Conservation (phyloP, 768 basidiomycete species). For the Lepiota brunneoincarnata region DNA sequence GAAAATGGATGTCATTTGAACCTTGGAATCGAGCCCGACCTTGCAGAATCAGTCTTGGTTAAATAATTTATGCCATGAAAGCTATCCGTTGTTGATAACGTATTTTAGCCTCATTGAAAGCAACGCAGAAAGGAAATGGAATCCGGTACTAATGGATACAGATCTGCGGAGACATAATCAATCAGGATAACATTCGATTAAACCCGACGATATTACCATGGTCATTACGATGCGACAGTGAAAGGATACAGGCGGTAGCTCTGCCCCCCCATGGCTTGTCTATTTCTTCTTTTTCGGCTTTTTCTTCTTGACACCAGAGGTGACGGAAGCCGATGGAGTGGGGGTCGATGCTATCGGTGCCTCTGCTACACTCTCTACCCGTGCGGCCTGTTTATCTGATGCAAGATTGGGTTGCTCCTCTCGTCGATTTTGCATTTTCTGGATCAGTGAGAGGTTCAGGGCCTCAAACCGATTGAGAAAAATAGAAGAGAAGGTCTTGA, state of each 20-base stretch:
- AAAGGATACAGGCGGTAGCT: background rate
- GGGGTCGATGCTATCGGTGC: constrained; percentile 20
- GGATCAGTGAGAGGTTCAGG: constrained; percentile 82
- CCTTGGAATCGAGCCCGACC: too few species aligned
- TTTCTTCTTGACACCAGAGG: constrained; percentile 78
- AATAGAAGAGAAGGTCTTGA: constrained; percentile 92
- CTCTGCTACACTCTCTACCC: constrained; percentile 26
- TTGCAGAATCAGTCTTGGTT: too few species aligned
- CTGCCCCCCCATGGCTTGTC: background rate
- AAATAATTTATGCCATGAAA: too few species aligned
- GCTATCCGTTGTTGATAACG: too few species aligned
- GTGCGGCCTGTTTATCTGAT: constrained; percentile 20
- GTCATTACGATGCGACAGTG: background rate
- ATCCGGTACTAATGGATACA: constrained; percentile 9
- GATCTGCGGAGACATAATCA: background rate
- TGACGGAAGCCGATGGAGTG: constrained; percentile 19
- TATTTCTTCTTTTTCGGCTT: constrained; percentile 80
- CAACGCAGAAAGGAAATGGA: background rate
- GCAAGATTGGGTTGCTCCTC: constrained; percentile 22
- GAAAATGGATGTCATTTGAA: too few species aligned
- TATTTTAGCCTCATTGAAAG: background rate
- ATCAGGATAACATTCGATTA: background rate
- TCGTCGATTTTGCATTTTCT: constrained; percentile 77
- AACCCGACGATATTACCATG: background rate
- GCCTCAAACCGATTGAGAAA: constrained; percentile 96